Conservation (phyloP, 768 basidiomycete species). For the Trametes punicea region DNA sequence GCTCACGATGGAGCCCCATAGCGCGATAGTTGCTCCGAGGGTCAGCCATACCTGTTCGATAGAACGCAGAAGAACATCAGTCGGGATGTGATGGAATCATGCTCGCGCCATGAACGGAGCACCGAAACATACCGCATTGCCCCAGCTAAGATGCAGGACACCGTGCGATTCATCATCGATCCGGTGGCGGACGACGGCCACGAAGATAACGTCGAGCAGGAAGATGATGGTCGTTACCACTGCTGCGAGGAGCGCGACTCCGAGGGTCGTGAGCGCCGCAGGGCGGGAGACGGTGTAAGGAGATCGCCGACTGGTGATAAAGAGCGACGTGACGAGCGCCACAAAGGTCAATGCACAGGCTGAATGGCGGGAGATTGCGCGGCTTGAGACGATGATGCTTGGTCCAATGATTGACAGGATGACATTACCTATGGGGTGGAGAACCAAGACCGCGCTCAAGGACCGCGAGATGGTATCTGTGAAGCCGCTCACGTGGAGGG, state of each 20-base stretch:
- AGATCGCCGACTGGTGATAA: constrained; percentile 39
- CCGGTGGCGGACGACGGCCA: constrained; percentile 42
- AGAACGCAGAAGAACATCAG: constrained; percentile 10
- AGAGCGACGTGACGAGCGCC: constrained; percentile 46
- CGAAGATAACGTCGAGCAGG: constrained; percentile 50
- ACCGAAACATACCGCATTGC: constrained; percentile 42
- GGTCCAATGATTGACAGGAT: background rate
- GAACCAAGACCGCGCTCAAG: constrained; percentile 47
- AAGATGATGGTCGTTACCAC: constrained; percentile 48
- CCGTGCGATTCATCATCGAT: constrained; percentile 42
- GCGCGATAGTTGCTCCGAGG: constrained; percentile 45
- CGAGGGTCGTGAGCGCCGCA: constrained; percentile 38
- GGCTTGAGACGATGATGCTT: background rate
- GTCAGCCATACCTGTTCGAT: constrained; percentile 48
- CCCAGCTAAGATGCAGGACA: constrained; percentile 41
- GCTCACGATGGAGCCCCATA: constrained; percentile 42
- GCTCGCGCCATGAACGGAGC: background rate
- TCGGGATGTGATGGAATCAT: constrained; percentile 1
- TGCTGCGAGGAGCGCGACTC: constrained; percentile 38
- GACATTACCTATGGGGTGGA: constrained; percentile 53
- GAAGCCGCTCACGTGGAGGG: constrained; percentile 36
- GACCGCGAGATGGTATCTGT: constrained; percentile 42
- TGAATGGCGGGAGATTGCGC: constrained; percentile 23
- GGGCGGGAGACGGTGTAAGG: constrained; percentile 35
- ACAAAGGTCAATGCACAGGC: constrained; percentile 50